A percentile compares a stretch with the other conserved stretches of the same genome.
These are phyloP conservation scores for Fusarium chaquense DNA, from an alignment of 2,329 filamentous ascomycete genomes.

Conservation along the genomic window DNA sequence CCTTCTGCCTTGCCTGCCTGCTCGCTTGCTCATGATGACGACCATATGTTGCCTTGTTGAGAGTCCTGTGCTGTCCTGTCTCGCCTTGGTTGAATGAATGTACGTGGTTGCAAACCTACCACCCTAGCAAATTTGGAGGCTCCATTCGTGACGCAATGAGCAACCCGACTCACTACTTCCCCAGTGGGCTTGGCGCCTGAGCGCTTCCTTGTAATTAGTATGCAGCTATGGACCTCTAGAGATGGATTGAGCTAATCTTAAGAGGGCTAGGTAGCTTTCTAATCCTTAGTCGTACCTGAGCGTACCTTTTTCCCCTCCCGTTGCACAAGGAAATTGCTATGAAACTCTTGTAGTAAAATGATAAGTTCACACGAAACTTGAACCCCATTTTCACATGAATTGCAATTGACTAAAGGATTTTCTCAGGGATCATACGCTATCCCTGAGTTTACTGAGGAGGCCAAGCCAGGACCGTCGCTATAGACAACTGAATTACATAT, in stretches of 20 bases:
- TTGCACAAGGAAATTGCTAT: conserved; percentile 6
- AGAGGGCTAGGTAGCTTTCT: conserved; percentile 7
- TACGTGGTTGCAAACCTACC: conserved; percentile 25
- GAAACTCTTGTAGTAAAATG: background rate
- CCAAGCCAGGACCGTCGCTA: background rate
- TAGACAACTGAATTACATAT: background rate
- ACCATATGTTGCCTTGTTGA: conserved; percentile 6
- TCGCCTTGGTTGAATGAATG: conserved; percentile 16
- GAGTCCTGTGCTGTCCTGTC: conserved; percentile 1
- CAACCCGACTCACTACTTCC: conserved; percentile 24
- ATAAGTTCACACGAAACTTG: background rate
- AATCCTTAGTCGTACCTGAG: conserved; percentile 1
- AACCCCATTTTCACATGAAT: conserved; percentile 5
- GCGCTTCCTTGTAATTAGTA: conserved; percentile 37
- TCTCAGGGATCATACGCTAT: background rate
- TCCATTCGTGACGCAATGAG: conserved; percentile 43
- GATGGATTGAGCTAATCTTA: conserved; percentile 17
- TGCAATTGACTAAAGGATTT: background rate
- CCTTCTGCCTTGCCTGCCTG: background rate
- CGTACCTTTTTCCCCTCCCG: conserved; percentile 7
- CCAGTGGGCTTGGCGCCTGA: conserved; percentile 27
- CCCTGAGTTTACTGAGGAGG: background rate
- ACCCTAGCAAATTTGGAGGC: conserved; percentile 17
- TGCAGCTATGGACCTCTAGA: background rate
- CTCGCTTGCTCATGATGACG: conserved; percentile 24